phyloP scores from a whole-genome alignment of 1,139 yeast species.

The Arxiozyma bovina region DNA sequence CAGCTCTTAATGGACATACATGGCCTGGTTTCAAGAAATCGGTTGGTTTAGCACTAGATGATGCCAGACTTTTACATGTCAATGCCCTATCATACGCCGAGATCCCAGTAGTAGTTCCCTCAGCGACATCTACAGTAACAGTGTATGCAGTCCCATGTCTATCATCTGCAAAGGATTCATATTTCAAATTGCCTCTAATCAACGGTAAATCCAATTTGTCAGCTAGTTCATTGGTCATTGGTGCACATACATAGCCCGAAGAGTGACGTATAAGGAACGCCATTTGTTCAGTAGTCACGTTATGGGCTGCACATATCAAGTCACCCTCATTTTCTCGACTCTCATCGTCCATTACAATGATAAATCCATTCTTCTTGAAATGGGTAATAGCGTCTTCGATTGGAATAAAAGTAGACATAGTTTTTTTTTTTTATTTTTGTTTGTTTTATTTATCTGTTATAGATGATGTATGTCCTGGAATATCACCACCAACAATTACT shows the following conservation, averaged over 20 bases:
- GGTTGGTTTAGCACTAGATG: slow-evolving; percentile 43
- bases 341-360: slow-evolving; percentile 94
- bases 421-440: not conserved
- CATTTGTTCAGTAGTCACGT: slow-evolving; percentile 74
- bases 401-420: slow-evolving; percentile 37
- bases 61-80: slow-evolving; percentile 68
- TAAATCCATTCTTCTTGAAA: slow-evolving; percentile 77
- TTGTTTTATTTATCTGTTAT: not conserved
- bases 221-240: slow-evolving; percentile 69
- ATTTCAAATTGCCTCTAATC: slow-evolving; percentile 46
- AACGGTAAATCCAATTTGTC: slow-evolving; percentile 71
- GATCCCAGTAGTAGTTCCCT: slow-evolving; percentile 93
- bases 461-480: no score
- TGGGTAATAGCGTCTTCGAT: slow-evolving; percentile 74
- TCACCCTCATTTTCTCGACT: slow-evolving; percentile 97
- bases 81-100: slow-evolving; percentile 90
- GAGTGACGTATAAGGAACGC: slow-evolving; percentile 86
- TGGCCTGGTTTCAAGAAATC: slow-evolving; percentile 92
- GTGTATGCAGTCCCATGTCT: slow-evolving; percentile 98
- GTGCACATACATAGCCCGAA: slow-evolving; percentile 91
- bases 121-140: slow-evolving; percentile 72
- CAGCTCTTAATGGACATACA: slow-evolving; percentile 84
- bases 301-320: slow-evolving; percentile 82
- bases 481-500: no score
- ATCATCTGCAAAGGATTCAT: slow-evolving; percentile 39